A percentile compares a stretch with the other conserved stretches of the same genome.
These are phyloP conservation scores for Cryptosporidium baileyi DNA, from an alignment of 169 alveolate species.

Conservation along the genomic window DNA sequence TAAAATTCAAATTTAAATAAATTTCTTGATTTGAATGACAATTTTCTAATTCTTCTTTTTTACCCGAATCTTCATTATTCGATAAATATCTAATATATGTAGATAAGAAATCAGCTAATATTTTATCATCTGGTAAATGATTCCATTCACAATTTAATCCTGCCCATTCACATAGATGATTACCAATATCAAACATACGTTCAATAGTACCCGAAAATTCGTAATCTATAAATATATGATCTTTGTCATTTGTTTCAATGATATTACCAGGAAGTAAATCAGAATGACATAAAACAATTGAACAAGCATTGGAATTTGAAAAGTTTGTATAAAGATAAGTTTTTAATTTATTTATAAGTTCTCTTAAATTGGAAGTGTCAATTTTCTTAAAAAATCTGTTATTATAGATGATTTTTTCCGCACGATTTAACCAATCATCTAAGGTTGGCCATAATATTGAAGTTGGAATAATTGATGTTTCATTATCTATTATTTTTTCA, in stretches of 20 bases:
- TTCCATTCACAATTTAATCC: constrained; percentile 61
- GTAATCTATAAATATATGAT: constrained; percentile 41
- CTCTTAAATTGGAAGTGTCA: neutral
- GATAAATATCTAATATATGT: constrained; percentile 10
- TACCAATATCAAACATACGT: constrained; percentile 56
- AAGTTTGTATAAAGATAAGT: neutral
- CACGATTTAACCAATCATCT: neutral
- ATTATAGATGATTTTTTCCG: neutral
- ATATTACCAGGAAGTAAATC: constrained; percentile 68
- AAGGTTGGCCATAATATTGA: constrained; percentile 65
- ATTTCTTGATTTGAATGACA: neutral
- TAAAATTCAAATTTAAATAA: neutral
- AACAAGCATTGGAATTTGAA: neutral
- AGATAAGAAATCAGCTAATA: neutral
- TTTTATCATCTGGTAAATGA: constrained; percentile 11
- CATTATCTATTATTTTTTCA: neutral
- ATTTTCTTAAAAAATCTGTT: neutral
- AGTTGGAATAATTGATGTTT: no score
- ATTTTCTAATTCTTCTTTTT: neutral
- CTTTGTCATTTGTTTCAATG: neutral
- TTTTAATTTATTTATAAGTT: neutral
- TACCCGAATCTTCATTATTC: neutral
- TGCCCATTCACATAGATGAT: constrained; percentile 67
- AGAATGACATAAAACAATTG: constrained; percentile 43
- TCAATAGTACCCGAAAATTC: constrained; percentile 62